phyloP scores from a whole-genome alignment of 1,284 basidiomycete species.

The Anthracocystis panici-leucophaei region DNA sequence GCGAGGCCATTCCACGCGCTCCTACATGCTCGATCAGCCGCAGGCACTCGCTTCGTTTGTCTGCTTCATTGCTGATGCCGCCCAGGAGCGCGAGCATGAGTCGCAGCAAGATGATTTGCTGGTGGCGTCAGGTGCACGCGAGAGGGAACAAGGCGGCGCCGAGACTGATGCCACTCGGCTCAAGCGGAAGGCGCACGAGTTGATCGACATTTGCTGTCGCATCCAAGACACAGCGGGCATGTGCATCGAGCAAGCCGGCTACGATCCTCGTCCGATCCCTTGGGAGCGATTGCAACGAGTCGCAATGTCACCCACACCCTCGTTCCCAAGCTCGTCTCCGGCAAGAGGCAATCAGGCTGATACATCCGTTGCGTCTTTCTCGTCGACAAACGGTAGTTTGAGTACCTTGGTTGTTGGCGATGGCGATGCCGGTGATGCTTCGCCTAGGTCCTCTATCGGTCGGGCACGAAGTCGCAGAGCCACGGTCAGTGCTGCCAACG shows the following conservation, averaged over 20 bases:
- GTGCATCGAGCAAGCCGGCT: constrained; percentile 57
- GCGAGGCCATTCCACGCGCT: constrained; percentile 51
- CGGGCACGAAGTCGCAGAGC: constrained; percentile 33
- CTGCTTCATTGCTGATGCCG: constrained; percentile 47
- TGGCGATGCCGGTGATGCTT: constrained; percentile 9
- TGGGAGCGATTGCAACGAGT: constrained; percentile 29
- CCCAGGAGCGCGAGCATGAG: constrained; percentile 20
- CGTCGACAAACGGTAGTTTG: constrained; percentile 24
- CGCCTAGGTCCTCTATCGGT: constrained; percentile 19
- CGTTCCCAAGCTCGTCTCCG: not conserved
- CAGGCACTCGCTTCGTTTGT: constrained; percentile 55
- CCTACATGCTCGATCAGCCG: constrained; percentile 56
- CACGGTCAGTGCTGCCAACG: constrained; percentile 24
- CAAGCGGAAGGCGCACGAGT: constrained; percentile 33
- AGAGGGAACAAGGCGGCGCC: not conserved
- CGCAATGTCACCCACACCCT: not conserved
- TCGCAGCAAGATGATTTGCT: not conserved
- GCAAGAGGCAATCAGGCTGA: not conserved
- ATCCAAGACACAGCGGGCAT: constrained; percentile 57
- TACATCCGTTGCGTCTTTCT: constrained; percentile 11
- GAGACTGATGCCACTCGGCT: constrained; percentile 15
- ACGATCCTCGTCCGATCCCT: constrained; percentile 47
- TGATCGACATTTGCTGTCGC: constrained; percentile 53
- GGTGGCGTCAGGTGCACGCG: not conserved
- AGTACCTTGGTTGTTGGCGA: constrained; percentile 11